Evolutionary conservation across 768 basidiomycete species (phyloP).

Genomic region (Lentinula aciculospora): DNA sequence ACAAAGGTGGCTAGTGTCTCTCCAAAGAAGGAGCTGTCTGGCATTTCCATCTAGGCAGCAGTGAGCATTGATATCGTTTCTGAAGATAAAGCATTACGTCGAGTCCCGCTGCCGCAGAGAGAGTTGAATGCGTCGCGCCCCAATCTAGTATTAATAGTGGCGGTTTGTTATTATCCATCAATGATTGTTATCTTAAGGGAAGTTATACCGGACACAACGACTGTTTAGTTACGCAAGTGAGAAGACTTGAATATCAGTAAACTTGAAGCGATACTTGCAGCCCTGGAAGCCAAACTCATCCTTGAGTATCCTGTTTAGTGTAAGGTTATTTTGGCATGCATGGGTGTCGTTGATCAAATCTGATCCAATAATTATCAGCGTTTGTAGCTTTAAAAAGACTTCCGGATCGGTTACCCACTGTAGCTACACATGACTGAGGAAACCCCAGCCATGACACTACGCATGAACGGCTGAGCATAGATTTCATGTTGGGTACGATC

Average conservation of each 20-base stretch:
- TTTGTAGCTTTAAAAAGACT: background rate
- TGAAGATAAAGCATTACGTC: conserved; percentile 41
- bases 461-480: conserved; percentile 64
- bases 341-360: conserved; percentile 66
- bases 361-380: conserved; percentile 15
- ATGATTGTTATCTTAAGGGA: too few relatives aligned
- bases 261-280: conserved; percentile 44
- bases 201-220: conserved; percentile 50
- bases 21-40: conserved; percentile 62
- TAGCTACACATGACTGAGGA: conserved; percentile 64
- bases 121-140: conserved; percentile 58
- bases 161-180: too few relatives aligned
- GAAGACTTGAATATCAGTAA: too few relatives aligned
- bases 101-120: conserved; percentile 53
- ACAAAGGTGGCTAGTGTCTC: conserved; percentile 63
- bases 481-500: conserved; percentile 78
- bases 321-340: conserved; percentile 69
- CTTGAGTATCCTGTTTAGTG: conserved; percentile 70
- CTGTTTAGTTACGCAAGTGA: too few relatives aligned
- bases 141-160: too few relatives aligned
- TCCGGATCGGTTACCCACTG: conserved; percentile 1
- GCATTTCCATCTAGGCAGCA: conserved; percentile 62
- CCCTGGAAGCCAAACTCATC: conserved; percentile 75
- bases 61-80: background rate
- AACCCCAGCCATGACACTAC: conserved; percentile 70